Conservation (phyloP, 2,329 filamentous ascomycete genomes). For the Aspergillus tamarii region DNA sequence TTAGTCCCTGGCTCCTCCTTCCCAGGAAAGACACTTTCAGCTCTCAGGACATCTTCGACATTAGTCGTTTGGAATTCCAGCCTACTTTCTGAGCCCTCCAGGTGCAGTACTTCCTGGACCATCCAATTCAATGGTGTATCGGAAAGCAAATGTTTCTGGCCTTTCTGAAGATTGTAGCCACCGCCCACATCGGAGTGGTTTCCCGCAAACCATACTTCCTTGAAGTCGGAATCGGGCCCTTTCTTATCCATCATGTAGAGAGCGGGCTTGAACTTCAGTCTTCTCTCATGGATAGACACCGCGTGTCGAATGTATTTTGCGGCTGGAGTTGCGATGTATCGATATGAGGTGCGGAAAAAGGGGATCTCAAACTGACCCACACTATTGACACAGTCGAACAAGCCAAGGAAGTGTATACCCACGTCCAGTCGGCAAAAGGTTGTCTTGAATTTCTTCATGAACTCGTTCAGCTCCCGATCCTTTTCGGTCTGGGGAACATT, state of each 20-base stretch:
- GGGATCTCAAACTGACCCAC: constrained; percentile 35
- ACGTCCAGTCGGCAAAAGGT: constrained; percentile 55
- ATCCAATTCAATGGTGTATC: constrained; percentile 59
- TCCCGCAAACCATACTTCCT: constrained; percentile 61
- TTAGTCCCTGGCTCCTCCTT: constrained; percentile 20
- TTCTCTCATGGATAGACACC: constrained; percentile 57
- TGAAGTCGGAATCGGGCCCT: constrained; percentile 45
- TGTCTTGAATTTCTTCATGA: constrained; percentile 50
- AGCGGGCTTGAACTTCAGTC: constrained; percentile 59
- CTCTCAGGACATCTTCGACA: constrained; percentile 16
- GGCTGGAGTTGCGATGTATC: constrained; percentile 45
- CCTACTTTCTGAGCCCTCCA: constrained; percentile 26
- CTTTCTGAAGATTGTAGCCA: constrained; percentile 49
- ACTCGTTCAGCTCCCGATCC: constrained; percentile 23
- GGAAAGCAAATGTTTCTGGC: constrained; percentile 43
- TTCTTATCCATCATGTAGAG: constrained; percentile 40
- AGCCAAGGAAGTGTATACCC: constrained; percentile 56
- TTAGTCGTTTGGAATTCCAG: constrained; percentile 24
- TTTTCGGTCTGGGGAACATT: constrained; percentile 21
- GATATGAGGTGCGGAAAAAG: constrained; percentile 35
- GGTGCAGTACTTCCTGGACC: constrained; percentile 49
- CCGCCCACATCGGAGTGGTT: constrained; percentile 60
- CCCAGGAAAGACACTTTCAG: constrained; percentile 15
- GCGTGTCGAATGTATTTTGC: constrained; percentile 56
- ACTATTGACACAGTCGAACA: constrained; percentile 60